Percentiles rank a stretch among this genome's conserved stretches.
Evolutionary conservation across 148 eudicot genomes (phyloP).

Genomic region (Tetragonia tetragonoides): DNA sequence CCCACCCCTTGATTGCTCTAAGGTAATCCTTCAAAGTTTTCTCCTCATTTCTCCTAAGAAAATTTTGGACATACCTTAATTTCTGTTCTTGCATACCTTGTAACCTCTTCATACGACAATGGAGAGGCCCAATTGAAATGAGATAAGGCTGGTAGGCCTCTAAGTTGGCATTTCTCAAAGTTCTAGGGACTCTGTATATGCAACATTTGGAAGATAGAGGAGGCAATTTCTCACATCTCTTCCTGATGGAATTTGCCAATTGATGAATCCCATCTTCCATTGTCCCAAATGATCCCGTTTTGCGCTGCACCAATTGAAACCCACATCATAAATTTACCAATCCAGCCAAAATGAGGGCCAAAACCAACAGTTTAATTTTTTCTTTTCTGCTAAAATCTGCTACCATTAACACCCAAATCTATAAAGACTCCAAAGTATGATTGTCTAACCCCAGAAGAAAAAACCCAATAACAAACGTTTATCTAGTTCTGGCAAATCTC

Average conservation of each 20-base stretch:
- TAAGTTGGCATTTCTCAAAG: slow-evolving; percentile 27
- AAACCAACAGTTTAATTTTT: neutral
- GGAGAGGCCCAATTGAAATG: slow-evolving; percentile 33
- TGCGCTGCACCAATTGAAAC: slow-evolving; percentile 20
- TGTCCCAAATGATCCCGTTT: slow-evolving; percentile 15
- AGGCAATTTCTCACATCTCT: slow-evolving; percentile 26
- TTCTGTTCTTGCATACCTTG: slow-evolving; percentile 34
- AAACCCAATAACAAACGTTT: too few relatives aligned
- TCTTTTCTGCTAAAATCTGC: neutral
- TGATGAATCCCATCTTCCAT: slow-evolving; percentile 28
- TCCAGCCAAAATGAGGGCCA: neutral
- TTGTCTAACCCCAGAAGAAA: too few relatives aligned
- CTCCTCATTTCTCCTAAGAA: slow-evolving; percentile 32
- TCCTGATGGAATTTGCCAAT: slow-evolving; percentile 32
- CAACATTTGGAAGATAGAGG: slow-evolving; percentile 32
- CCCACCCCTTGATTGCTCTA: slow-evolving; percentile 27
- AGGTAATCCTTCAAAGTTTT: slow-evolving; percentile 28
- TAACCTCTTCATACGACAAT: slow-evolving; percentile 11
- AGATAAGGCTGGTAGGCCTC: slow-evolving; percentile 28
- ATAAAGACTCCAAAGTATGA: too few relatives aligned
- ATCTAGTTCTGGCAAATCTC: too few relatives aligned
- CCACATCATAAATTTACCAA: slow-evolving; percentile 13
- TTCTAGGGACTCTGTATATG: slow-evolving; percentile 33
- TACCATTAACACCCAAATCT: too few relatives aligned
- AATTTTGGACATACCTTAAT: slow-evolving; percentile 30